A percentile compares a stretch with the other conserved stretches of the same genome.
Evolutionary conservation across 441 rosid species (phyloP).

Genomic region (Erysimum cheiri): DNA sequence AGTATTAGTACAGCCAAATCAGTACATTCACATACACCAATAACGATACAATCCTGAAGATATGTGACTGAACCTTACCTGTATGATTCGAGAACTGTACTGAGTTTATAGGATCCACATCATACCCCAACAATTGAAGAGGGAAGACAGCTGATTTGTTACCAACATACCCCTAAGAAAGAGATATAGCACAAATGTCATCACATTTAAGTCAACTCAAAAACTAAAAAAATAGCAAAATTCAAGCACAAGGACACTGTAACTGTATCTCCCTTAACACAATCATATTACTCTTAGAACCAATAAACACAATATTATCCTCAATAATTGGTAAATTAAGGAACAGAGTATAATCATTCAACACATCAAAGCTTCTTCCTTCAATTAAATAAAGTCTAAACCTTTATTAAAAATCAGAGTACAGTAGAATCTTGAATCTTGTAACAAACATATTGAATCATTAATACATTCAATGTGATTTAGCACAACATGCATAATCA

Average conservation of each 20-base stretch:
- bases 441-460: background rate
- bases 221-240: background rate
- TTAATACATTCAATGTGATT: background rate
- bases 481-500: too few relatives aligned
- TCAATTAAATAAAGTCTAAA: slow-evolving; percentile 7
- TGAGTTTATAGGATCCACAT: slow-evolving; percentile 97
- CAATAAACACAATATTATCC: background rate
- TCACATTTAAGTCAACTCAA: background rate
- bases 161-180: slow-evolving; percentile 91
- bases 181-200: too few relatives aligned
- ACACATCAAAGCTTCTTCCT: background rate
- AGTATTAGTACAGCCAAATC: slow-evolving; percentile 24
- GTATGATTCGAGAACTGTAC: slow-evolving; percentile 99
- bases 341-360: slow-evolving; percentile 1
- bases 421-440: background rate
- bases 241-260: background rate
- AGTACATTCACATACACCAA: slow-evolving; percentile 14
- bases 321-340: slow-evolving; percentile 5
- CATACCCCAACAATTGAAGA: slow-evolving; percentile 93
- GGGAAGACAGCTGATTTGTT: slow-evolving; percentile 98
- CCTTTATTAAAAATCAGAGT: background rate
- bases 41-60: slow-evolving; percentile 42
- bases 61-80: slow-evolving; percentile 52
- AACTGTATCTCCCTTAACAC: background rate
- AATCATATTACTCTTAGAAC: background rate